Conservation (phyloP, 1,139 yeast species). For the Yamadazyma atlantica region DNA sequence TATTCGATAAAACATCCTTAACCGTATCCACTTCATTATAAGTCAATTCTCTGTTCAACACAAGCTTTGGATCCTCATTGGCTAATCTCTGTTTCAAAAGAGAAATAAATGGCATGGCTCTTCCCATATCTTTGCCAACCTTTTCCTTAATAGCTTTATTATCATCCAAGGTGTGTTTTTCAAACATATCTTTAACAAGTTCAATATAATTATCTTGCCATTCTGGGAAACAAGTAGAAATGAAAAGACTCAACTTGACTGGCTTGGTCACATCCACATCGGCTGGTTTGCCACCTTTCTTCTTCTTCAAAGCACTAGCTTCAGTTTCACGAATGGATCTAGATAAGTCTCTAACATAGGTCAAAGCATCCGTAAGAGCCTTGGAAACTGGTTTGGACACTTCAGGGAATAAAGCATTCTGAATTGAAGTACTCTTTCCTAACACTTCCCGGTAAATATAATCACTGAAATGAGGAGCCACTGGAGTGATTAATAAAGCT, state of each 20-base stretch:
- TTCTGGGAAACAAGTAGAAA: conserved; percentile 86
- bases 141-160: conserved; percentile 58
- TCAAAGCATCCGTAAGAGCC: conserved; percentile 63
- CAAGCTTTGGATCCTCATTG: conserved; percentile 67
- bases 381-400: conserved; percentile 64
- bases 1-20: conserved; percentile 51
- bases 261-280: conserved; percentile 75
- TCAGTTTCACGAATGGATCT: conserved; percentile 92
- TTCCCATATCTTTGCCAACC: conserved; percentile 81
- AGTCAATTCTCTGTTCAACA: conserved; percentile 82
- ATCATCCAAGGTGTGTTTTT: conserved; percentile 58
- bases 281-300: conserved; percentile 79
- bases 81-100: conserved; percentile 76
- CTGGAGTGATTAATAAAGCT: conserved; percentile 80
- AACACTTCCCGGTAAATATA: conserved; percentile 83
- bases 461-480: conserved; percentile 96
- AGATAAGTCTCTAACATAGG: conserved; percentile 72
- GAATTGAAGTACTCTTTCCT: conserved; percentile 60
- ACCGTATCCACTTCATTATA: conserved; percentile 76
- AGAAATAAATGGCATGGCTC: conserved; percentile 97
- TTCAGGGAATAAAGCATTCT: conserved; percentile 77
- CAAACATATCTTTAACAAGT: conserved; percentile 77
- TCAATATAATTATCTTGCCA: conserved; percentile 94
- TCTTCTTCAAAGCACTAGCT: conserved; percentile 82
- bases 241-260: conserved; percentile 66